Evolutionary conservation across 2,329 filamentous ascomycete genomes (phyloP).

Genomic region (Apiospora malaysiana): DNA sequence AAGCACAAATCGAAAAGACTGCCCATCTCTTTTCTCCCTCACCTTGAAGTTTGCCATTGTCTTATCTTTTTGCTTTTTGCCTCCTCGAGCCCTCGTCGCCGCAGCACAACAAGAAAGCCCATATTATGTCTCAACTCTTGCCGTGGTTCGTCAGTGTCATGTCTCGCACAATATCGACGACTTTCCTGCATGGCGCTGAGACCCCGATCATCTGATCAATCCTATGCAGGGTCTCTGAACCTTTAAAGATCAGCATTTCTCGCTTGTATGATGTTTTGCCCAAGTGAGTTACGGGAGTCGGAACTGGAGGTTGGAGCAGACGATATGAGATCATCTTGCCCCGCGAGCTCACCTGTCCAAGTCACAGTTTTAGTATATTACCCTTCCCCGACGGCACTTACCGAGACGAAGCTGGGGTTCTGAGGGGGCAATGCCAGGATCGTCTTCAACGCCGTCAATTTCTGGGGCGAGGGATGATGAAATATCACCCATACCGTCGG

Average conservation of each 20-base stretch:
- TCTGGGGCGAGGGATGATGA: neutral
- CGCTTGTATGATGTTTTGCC: too few relatives aligned
- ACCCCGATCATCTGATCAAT: too few relatives aligned
- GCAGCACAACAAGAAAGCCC: too few relatives aligned
- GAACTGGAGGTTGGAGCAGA: neutral
- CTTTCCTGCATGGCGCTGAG: too few relatives aligned
- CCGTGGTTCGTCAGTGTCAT: too few relatives aligned
- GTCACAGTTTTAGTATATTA: neutral
- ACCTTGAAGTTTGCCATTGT: neutral
- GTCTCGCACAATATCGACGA: too few relatives aligned
- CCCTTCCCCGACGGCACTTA: neutral
- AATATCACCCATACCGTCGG: neutral
- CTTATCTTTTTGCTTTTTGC: neutral
- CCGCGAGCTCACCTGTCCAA: neutral
- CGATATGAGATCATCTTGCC: neutral
- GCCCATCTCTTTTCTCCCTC: neutral
- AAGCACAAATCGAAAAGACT: neutral
- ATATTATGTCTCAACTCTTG: too few relatives aligned
- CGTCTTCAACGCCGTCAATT: neutral
- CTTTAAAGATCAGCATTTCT: too few relatives aligned
- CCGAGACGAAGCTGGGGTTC: neutral
- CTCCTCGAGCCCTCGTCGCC: too few relatives aligned
- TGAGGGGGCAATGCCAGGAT: too few relatives aligned
- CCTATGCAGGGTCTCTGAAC: too few relatives aligned
- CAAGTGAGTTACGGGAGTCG: too few relatives aligned